A percentile compares a stretch with the other conserved stretches of the same genome.
Evolutionary conservation across 495 filamentous ascomycete genomes (phyloP).

Genomic region (Xylaria longipes): DNA sequence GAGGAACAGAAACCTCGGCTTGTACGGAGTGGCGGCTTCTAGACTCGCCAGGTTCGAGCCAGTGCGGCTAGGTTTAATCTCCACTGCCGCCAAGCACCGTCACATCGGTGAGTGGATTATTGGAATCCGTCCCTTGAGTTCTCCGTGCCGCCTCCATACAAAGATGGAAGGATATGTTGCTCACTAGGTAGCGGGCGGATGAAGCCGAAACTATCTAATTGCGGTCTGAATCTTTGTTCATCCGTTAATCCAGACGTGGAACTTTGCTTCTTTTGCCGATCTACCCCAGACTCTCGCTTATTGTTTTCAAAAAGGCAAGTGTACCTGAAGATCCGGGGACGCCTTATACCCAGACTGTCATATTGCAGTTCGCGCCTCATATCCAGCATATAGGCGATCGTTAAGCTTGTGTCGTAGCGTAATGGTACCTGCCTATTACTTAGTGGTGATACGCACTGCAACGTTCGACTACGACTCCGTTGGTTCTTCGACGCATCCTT

Average conservation of each 20-base stretch:
- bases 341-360: not conserved
- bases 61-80: constrained; percentile 20
- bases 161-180: not conserved
- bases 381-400: constrained; percentile 2
- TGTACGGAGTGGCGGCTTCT: not conserved
- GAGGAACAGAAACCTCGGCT: not conserved
- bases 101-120: constrained; percentile 17
- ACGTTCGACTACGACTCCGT: not conserved
- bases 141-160: not conserved
- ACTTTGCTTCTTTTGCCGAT: constrained; percentile 8
- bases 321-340: constrained; percentile 22
- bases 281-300: constrained; percentile 17
- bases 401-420: constrained; percentile 9
- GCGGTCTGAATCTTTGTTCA: not conserved
- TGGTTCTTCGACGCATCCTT: not conserved
- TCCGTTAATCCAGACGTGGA: not conserved
- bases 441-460: not conserved
- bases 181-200: not conserved
- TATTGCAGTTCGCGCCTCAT: constrained; percentile 12
- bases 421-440: not conserved
- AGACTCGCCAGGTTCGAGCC: not conserved
- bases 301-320: constrained; percentile 9
- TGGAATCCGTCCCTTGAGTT: constrained; percentile 7
- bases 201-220: constrained; percentile 16
- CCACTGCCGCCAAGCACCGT: constrained; percentile 8